Base-by-base conservation (phyloP, 2,329 filamentous ascomycete species). In the Rhinocladiella mackenziei region DNA sequence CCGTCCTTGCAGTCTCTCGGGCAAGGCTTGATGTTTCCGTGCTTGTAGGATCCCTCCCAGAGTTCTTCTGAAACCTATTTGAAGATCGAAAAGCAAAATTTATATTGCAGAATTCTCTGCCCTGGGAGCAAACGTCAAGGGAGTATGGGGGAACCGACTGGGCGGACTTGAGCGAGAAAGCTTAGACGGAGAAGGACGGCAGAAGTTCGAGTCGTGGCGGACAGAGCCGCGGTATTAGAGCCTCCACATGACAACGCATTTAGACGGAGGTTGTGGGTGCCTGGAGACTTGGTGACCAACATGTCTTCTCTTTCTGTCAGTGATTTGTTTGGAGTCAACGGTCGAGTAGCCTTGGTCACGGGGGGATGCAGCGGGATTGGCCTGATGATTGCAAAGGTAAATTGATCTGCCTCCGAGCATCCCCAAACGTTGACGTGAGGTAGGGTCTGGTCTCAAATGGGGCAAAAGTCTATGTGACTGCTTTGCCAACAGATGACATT, bases 381-480 rank as follows among this genome's bases (percentile, higher is more conserved):
- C 1, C 59, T 69, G 20, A 73, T 73, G 71, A 72, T 73, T 30
- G 60, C 63, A 33, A 68, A 65, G 51, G 71, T 68, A 54, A 43
- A 40, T 51, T 37, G 20, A 39, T 15, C 2, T 15, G 13, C 11
- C 3, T 19, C 3, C 9, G 4, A 11, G 15, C 17, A 15, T 18
- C 22, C 10, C 20, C 10, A 26, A n/a, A 25, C 14, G 10, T 33
- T 37, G 33, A 36, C 13, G 25, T 9, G 11, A 17, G 13, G 9
- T 30, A 46, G 70, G 68, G 66, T 1, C 61, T 70, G 6, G 69
- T 73, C 3, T 38, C 55, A 7, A 71, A 71, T 39, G 71, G 71
- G 1, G 74, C 72, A 11, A 72, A 66, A 39, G 68, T 72, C 1
- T 73, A 72, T 48, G 48, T 72, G 5, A 62, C 66, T 30, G 65